Percentiles rank a stretch among this genome's conserved stretches.
Evolutionary conservation across 1,139 yeast species (phyloP).

Genomic region (Lodderomyces margitis): DNA sequence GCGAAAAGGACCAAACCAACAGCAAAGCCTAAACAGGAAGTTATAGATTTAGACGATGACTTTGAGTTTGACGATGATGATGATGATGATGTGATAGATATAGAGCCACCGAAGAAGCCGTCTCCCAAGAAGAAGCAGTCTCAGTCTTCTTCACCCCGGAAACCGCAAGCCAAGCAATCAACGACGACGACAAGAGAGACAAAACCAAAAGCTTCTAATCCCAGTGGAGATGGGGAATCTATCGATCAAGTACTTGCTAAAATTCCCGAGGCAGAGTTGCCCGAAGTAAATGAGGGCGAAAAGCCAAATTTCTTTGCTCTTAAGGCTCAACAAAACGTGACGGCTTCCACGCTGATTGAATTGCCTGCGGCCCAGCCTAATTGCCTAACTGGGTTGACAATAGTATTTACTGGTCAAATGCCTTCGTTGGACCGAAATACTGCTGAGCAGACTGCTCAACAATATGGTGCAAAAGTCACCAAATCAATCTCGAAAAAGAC

Average conservation of each 20-base stretch:
- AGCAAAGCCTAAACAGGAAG: constrained; percentile 13
- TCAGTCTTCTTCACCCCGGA: constrained; percentile 2
- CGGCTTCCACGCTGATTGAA: constrained; percentile 33
- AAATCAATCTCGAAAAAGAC: constrained; percentile 85
- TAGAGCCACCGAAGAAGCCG: constrained; percentile 7
- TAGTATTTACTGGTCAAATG: constrained; percentile 89
- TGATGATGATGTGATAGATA: constrained; percentile 9
- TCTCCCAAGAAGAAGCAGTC: constrained; percentile 9
- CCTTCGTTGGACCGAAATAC: constrained; percentile 77
- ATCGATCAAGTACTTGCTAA: constrained; percentile 1
- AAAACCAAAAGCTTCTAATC: constrained; percentile 3
- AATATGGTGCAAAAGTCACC: constrained; percentile 93
- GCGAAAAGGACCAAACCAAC: constrained; percentile 8
- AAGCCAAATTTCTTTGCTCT: constrained; percentile 52
- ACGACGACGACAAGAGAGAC: constrained; percentile 4
- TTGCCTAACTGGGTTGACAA: constrained; percentile 81
- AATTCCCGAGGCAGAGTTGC: constrained; percentile 70
- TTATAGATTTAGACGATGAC: constrained; percentile 19
- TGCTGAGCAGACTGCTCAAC: constrained; percentile 73
- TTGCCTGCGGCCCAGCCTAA: constrained; percentile 78
- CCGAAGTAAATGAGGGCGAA: constrained; percentile 50
- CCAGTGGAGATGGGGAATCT: constrained; percentile 7
- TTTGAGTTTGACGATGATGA: constrained; percentile 15
- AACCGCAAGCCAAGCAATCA: constrained; percentile 5
- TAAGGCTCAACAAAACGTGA: constrained; percentile 19